Percentiles rank a stretch among this genome's conserved stretches.
Evolutionary conservation across 345 rosid species (phyloP).

Genomic region (Corchorus olitorius): DNA sequence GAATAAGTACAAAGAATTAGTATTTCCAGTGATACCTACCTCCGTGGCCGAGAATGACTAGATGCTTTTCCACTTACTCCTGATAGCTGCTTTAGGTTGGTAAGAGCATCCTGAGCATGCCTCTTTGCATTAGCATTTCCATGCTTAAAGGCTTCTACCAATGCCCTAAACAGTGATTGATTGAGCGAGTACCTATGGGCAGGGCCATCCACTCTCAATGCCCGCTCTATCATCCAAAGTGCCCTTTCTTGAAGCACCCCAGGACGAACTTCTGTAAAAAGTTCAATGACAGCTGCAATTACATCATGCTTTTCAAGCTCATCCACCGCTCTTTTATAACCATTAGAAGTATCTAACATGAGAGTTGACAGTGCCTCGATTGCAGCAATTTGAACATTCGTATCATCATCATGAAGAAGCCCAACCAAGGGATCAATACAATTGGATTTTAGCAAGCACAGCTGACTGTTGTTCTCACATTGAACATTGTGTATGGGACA

Average conservation of each 20-base stretch:
- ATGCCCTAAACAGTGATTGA: slow-evolving; percentile 41
- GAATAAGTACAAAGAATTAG: background rate
- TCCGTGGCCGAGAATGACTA: slow-evolving; percentile 28
- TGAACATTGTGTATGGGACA: slow-evolving; percentile 39
- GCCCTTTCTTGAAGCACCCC: slow-evolving; percentile 44
- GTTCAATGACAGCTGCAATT: slow-evolving; percentile 25
- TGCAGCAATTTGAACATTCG: slow-evolving; percentile 40
- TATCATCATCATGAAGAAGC: slow-evolving; percentile 32
- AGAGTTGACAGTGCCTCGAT: slow-evolving; percentile 47
- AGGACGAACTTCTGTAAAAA: slow-evolving; percentile 38
- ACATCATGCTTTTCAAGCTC: slow-evolving; percentile 37
- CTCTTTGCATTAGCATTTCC: slow-evolving; percentile 38
- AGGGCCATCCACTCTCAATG: slow-evolving; percentile 39
- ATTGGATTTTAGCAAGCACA: slow-evolving; percentile 39
- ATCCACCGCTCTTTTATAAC: slow-evolving; percentile 29
- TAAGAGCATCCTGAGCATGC: slow-evolving; percentile 47
- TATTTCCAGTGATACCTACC: slow-evolving; percentile 22
- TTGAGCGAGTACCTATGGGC: slow-evolving; percentile 34
- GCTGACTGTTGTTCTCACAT: slow-evolving; percentile 33
- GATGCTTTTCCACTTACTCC: slow-evolving; percentile 32
- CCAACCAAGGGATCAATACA: slow-evolving; percentile 41
- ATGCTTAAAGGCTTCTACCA: slow-evolving; percentile 45
- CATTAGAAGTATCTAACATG: slow-evolving; percentile 25
- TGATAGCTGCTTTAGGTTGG: slow-evolving; percentile 44
- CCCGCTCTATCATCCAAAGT: slow-evolving; percentile 41